Percentiles rank a stretch among this genome's conserved stretches.
phyloP scores from a whole-genome alignment of 441 rosid species.

The Macaranga tanarius region DNA sequence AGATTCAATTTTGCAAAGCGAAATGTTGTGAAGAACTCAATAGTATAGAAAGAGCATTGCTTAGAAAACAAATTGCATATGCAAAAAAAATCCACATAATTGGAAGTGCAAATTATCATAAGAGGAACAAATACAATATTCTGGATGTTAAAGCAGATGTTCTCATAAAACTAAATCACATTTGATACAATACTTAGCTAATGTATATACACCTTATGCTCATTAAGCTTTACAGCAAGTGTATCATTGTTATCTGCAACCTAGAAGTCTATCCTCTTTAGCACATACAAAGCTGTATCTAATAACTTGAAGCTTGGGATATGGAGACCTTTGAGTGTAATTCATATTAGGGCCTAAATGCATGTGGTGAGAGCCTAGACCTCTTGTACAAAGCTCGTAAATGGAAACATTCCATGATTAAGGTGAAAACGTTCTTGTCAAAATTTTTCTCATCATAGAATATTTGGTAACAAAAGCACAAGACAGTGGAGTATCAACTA shows the following conservation, averaged over 20 bases:
- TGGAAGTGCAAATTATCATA: background rate
- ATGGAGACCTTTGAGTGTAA: no score
- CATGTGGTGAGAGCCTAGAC: background rate
- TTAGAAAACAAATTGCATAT: no score
- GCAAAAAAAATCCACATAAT: no score
- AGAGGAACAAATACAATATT: background rate
- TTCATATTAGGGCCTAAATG: no score
- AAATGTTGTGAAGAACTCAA: no score
- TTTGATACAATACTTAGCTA: background rate
- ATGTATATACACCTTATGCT: background rate
- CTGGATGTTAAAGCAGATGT: background rate
- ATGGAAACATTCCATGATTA: background rate
- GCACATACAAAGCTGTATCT: background rate
- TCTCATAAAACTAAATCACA: background rate
- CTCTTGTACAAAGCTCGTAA: background rate
- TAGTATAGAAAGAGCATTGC: no score
- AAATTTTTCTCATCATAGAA: background rate
- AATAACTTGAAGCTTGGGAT: background rate
- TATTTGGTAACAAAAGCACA: background rate
- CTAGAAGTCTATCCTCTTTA: background rate
- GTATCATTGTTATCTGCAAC: background rate
- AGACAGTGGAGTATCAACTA: no score
- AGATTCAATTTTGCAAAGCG: no score
- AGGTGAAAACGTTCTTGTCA: background rate
- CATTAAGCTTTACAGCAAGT: background rate